Base-by-base conservation (phyloP, 306 rosid species). In the Pyrus communis region DNA sequence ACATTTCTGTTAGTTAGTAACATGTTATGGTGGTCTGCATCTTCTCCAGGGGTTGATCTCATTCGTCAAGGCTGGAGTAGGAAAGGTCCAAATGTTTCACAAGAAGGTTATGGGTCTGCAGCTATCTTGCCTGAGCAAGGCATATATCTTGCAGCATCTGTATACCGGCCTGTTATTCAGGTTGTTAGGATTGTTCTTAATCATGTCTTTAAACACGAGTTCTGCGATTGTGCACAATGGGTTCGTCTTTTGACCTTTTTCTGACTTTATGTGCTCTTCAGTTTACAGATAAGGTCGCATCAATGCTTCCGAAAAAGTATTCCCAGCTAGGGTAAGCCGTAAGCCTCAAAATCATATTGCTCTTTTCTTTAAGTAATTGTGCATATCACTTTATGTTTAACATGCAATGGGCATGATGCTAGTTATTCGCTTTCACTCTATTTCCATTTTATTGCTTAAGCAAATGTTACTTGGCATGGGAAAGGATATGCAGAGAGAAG, bases 61-160 rank as follows among this genome's bases (percentile, higher is more conserved):
- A 89, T 96, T 86, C 99, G 98, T 75, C 97, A 95, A 83, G 99
- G 99, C 69, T 91, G 99, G 99, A 88, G 67, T 85, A 89, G 93
- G 89, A 91, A 84, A 87, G 93, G 97, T 71, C 85, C 96, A 73
- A 89, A 89, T 73, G 96, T 89, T 77, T 81, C 81, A 80, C 97
- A 88, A 85, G 99, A 96, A 85, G 99, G 99, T 78, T 96, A 96
- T 89, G 99, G 99, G 61, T 96, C 98, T 70, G 96, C 97, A 51
- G 88, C 97, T 61, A 91, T 96, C 87, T 85, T 96, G 82, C 99
- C 99, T 52, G 99, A 96, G 84, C 98, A 91, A 84, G 99, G 99
- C 81, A 92, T 96, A 75, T 96, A 96, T 87, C 84, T 96, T 75
- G 98, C 99, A 43, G 98, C 99, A 79, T 91, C 99, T 23, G 4